Conservation (phyloP, 2,329 filamentous ascomycete genomes). For the Ascochyta rabiei region DNA sequence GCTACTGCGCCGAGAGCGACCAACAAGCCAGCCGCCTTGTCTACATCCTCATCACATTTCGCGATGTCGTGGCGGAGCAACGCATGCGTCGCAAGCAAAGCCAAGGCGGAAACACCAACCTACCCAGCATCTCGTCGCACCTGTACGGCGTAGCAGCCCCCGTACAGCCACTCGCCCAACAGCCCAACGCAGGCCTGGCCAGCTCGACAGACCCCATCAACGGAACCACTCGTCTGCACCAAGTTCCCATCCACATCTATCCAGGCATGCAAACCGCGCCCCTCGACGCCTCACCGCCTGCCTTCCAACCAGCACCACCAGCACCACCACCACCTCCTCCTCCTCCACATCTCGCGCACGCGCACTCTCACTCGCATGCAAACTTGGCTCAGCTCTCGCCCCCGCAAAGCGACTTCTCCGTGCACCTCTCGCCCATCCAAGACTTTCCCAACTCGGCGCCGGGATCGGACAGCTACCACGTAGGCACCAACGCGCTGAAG, state of each 20-base stretch:
- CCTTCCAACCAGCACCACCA: slow-evolving; percentile 5
- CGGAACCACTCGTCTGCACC: slow-evolving; percentile 34
- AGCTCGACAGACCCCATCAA: slow-evolving; percentile 23
- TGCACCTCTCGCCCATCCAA: slow-evolving; percentile 41
- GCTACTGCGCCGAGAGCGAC: slow-evolving; percentile 49
- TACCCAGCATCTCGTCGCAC: slow-evolving; percentile 45
- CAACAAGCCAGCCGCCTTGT: slow-evolving; percentile 48
- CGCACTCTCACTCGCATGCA: neutral
- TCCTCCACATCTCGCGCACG: slow-evolving; percentile 4
- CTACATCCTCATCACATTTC: slow-evolving; percentile 48
- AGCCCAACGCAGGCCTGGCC: neutral
- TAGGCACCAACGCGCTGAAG: slow-evolving; percentile 1
- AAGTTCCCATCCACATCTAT: slow-evolving; percentile 46
- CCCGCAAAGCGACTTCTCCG: slow-evolving; percentile 30
- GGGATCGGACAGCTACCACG: slow-evolving; percentile 11
- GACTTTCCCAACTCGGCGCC: slow-evolving; percentile 22
- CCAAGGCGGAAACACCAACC: slow-evolving; percentile 26
- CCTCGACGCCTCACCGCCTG: slow-evolving; percentile 19
- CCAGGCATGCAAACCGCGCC: slow-evolving; percentile 43
- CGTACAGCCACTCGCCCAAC: slow-evolving; percentile 14
- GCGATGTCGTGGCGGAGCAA: slow-evolving; percentile 46
- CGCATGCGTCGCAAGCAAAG: slow-evolving; percentile 34
- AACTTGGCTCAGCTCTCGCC: slow-evolving; percentile 14
- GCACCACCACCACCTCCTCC: too few relatives aligned
- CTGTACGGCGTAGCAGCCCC: slow-evolving; percentile 34